These are phyloP conservation scores for Harringtonia aguacate DNA, from an alignment of 2,329 filamentous ascomycete genomes.

Conservation along the genomic window DNA sequence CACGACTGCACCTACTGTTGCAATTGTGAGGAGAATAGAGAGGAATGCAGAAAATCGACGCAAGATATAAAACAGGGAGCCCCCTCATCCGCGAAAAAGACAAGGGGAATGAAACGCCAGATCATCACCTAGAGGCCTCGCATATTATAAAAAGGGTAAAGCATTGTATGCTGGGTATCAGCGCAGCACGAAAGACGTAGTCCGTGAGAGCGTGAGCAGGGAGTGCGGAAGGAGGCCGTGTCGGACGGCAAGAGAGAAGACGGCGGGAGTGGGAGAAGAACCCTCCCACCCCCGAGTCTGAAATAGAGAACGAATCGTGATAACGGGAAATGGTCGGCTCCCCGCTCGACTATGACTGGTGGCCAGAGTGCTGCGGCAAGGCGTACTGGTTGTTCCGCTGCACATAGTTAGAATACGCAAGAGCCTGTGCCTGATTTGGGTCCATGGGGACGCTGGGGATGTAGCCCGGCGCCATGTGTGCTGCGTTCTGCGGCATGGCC, in stretches of 20 bases:
- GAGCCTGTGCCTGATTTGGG: conserved; percentile 68
- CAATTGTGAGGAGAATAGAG: neutral
- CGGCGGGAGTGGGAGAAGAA: neutral
- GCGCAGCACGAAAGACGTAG: conserved; percentile 20
- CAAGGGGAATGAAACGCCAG: conserved; percentile 6
- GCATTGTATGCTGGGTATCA: conserved; percentile 52
- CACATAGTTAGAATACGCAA: conserved; percentile 77
- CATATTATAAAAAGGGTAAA: conserved; percentile 5
- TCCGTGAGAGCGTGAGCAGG: conserved; percentile 13
- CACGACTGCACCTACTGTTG: too few species aligned
- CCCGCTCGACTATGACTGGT: conserved; percentile 51
- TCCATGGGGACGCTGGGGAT: conserved; percentile 58
- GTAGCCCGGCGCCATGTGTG: conserved; percentile 54
- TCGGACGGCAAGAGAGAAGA: neutral
- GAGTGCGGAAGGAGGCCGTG: conserved; percentile 4
- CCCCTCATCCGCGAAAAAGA: neutral
- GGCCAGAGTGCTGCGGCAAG: conserved; percentile 75
- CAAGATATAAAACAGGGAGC: neutral
- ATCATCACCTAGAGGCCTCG: conserved; percentile 8
- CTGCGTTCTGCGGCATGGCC: conserved; percentile 50
- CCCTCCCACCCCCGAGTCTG: too few species aligned
- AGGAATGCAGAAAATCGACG: neutral
- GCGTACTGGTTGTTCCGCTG: conserved; percentile 63
- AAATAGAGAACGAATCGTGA: neutral
- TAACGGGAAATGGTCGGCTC: neutral